A percentile compares a stretch with the other conserved stretches of the same genome.
Conservation (phyloP, 202 grass and related monocot genomes). For the Schoenoplectus triqueter region DNA sequence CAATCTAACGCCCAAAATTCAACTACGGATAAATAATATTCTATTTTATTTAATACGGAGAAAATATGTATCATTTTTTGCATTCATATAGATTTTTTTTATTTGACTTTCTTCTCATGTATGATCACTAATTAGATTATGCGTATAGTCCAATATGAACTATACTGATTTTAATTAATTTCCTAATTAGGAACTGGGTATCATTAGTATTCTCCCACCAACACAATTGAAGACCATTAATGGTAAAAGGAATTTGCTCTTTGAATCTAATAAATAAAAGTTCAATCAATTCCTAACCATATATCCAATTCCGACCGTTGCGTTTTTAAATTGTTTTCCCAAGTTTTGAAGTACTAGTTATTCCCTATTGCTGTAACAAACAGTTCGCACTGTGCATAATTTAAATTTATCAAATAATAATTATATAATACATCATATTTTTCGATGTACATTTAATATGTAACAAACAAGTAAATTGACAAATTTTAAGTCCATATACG, state of each 20-base stretch:
- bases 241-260: neutral
- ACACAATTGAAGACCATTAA: neutral
- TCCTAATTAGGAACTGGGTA: neutral
- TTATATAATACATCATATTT: neutral
- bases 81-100: neutral
- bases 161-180: neutral
- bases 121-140: neutral
- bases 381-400: too few species aligned
- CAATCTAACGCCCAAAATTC: too few species aligned
- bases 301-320: neutral
- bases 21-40: too few species aligned
- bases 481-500: neutral
- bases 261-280: neutral
- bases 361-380: too few species aligned
- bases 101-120: neutral
- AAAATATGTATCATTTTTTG: neutral
- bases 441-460: neutral
- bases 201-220: neutral
- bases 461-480: neutral
- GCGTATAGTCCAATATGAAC: neutral
- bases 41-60: too few species aligned
- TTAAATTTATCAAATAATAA: neutral
- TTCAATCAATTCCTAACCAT: too few species aligned
- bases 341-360: neutral
- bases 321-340: neutral